Base-by-base conservation (phyloP, 306 rosid species). In the Fagus crenata region DNA sequence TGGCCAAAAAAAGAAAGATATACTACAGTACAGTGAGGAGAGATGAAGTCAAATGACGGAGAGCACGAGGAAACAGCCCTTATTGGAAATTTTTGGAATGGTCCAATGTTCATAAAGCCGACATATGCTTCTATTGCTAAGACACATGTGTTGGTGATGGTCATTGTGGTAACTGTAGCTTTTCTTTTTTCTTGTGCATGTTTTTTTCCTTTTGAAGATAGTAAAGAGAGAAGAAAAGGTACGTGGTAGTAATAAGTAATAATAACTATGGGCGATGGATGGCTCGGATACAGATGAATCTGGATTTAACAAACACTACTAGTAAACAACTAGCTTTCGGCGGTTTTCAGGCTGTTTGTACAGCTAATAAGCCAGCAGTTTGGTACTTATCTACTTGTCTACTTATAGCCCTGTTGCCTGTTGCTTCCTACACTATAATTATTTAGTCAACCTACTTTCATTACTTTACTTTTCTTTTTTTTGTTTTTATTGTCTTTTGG, bases 261-360 rank as follows among this genome's bases (percentile, higher is more conserved):
- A 14, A 63, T 63, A 36, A 64, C 70, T 2, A 64, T 15, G 70
- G 70, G 70, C 70, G 11, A 5, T 5, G 15, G 49, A 22, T 22
- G 28, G 28, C 28, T 22, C 28, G 28, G 28, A 64, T 64, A 64
- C 70, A 64, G 70, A 64, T 36, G 70, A 14, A 64, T 17, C 70
- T 64, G 70, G 70, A 64, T 64, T 6, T 22, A 22, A 22, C 28
- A 22, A 15, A 14, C 15, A 35, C 8, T 7, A 46, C 8, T 8
- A 9, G 51, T 46, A 13, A 37, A 13, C 28, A 15, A 5, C 8
- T 36, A 15, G 69, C 43, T 36, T 64, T 64, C 69, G 43, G 70
- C 70, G 70, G 70, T 64, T 64, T 64, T 37, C 12, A n/a, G 68
- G 68, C 28, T 15, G 31, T 6, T 64, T 13, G 31, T 64, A 64